These are phyloP conservation scores for Micractinium sp. DNA, from an alignment of 139 green algal genomes.

Conservation along the genomic window DNA sequence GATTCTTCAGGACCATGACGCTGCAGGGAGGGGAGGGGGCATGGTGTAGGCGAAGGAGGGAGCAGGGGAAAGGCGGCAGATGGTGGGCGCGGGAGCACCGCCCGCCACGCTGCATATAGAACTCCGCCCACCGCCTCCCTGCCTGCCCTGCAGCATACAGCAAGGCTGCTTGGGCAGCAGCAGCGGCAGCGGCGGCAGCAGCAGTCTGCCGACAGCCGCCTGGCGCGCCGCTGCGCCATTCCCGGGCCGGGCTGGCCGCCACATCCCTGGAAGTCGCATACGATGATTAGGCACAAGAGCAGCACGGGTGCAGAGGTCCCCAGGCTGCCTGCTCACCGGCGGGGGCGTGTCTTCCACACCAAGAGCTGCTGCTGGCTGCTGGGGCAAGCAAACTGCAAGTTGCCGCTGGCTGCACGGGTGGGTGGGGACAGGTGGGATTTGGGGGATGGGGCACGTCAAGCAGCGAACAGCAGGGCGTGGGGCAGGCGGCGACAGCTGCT, in stretches of 20 bases:
- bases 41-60: neutral
- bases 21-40: slow-evolving; percentile 50
- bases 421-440: neutral
- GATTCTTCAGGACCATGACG: slow-evolving; percentile 97
- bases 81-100: too few relatives aligned
- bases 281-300: neutral
- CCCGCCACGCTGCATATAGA: too few relatives aligned
- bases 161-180: too few relatives aligned
- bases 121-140: too few relatives aligned
- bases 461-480: neutral
- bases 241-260: neutral
- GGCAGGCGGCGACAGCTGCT: too few relatives aligned
- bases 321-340: slow-evolving; percentile 53
- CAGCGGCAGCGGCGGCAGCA: too few relatives aligned
- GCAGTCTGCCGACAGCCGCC: neutral
- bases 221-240: neutral
- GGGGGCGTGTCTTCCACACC: slow-evolving; percentile 90
- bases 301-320: neutral
- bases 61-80: neutral
- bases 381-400: slow-evolving; percentile 89
- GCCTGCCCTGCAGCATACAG: neutral
- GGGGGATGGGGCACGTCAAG: neutral
- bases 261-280: too few relatives aligned
- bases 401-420: slow-evolving; percentile 64
- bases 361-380: slow-evolving; percentile 97